Evolutionary conservation across 2,329 filamentous ascomycete species (phyloP).

Genomic region (Epichloe sibirici): DNA sequence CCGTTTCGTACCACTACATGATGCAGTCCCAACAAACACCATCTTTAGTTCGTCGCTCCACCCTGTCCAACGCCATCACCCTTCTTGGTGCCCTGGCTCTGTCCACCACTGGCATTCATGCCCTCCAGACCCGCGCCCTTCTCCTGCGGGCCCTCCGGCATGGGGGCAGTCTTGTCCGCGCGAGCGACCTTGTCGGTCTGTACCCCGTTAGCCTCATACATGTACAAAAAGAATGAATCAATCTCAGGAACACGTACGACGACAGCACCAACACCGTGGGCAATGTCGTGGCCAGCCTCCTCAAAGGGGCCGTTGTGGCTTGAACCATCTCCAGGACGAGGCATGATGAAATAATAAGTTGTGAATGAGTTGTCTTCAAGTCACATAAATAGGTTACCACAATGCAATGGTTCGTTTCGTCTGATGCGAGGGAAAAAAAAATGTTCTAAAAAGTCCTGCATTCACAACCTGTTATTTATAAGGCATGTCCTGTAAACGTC

Average conservation of each 20-base stretch:
- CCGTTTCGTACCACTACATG: background rate
- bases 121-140: slow-evolving; percentile 30
- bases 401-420: too few relatives aligned
- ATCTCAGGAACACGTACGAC: slow-evolving; percentile 19
- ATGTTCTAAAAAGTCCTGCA: too few relatives aligned
- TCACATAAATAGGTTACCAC: too few relatives aligned
- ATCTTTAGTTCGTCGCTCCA: slow-evolving; percentile 7
- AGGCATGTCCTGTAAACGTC: background rate
- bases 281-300: slow-evolving; percentile 27
- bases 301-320: slow-evolving; percentile 33
- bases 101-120: slow-evolving; percentile 30
- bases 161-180: slow-evolving; percentile 36
- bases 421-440: too few relatives aligned
- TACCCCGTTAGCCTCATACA: background rate
- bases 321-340: slow-evolving; percentile 36
- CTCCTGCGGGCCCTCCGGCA: slow-evolving; percentile 31
- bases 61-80: slow-evolving; percentile 31
- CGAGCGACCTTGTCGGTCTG: slow-evolving; percentile 27
- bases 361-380: background rate
- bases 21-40: background rate
- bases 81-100: slow-evolving; percentile 29
- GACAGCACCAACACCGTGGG: slow-evolving; percentile 29
- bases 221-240: background rate
- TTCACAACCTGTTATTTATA: too few relatives aligned
- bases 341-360: slow-evolving; percentile 25